Base-by-base conservation (phyloP, 2,329 filamentous ascomycete species). In the Sphaceloma murrayae region DNA sequence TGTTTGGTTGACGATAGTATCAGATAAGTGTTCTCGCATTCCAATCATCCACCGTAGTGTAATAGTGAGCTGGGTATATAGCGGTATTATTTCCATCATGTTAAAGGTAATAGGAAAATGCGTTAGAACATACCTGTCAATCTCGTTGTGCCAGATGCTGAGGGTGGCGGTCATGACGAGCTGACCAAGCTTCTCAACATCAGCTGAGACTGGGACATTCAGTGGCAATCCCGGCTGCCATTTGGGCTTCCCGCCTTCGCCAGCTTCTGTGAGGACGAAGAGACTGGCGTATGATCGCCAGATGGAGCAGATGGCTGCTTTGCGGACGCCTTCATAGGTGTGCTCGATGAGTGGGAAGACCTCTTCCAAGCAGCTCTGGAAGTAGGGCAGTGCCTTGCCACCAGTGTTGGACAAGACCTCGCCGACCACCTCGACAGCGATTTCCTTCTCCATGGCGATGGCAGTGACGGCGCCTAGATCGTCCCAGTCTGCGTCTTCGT, bases 21-120 rank as follows among this genome's bases (percentile, higher is more conserved):
- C 31, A 33, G 31, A 33, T 18, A 19, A 16, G 13, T 43, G 26
- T 24, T 33, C 67, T 74, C 82, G 86, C 71, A 67, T 93, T 91
- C 80, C 80, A 85, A 86, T 83, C 86, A 94, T 79, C 69, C 78
- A 78, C 83, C 78, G 75, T 69, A 75, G 85, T 80, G 81, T 96
- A 83, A 85, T 85, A 94, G 88, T 95, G 89, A 95, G 88, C 88
- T 95, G 88, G 87, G 89, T 89, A 27, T 32, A 77, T 89, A 88
- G 88, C 85, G 85, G 79, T 77, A 70, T 66, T 17, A 71, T 76
- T 72, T 67, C 94, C 87, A 95, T 95, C 87, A 86, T 80, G 58
- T 67, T 40, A 43, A 36, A 46, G 46, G 31, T 45, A 31, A 39
- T 24, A 48, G 52, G 47, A 45, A 49, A 46, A 42, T n/a, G n/a